Conservation (phyloP, 306 rosid species). For the Echinosophora koreensis region DNA sequence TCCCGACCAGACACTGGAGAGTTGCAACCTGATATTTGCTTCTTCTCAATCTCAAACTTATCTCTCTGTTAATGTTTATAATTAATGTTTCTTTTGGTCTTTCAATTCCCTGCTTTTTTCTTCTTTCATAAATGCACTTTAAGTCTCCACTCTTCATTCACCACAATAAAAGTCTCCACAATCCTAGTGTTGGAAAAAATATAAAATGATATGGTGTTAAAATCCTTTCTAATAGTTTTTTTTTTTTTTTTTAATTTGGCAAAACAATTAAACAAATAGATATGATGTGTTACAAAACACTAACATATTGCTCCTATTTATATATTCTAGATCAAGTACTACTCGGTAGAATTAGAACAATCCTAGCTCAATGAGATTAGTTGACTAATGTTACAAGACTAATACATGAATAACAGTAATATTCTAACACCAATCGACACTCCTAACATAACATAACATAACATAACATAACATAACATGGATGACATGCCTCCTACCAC, state of each 20-base stretch:
- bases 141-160: too few species aligned
- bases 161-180: too few species aligned
- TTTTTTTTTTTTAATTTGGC: not conserved
- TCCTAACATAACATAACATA: not conserved
- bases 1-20: not conserved
- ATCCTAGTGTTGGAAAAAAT: not conserved
- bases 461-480: not conserved
- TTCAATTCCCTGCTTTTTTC: not conserved
- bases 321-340: not conserved
- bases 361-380: not conserved
- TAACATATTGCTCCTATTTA: not conserved
- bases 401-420: not conserved
- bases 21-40: not conserved
- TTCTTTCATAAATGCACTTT: not conserved
- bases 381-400: not conserved
- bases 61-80: not conserved
- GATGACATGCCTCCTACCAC: conserved; percentile 10
- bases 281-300: not conserved
- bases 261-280: not conserved
- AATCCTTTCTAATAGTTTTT: not conserved
- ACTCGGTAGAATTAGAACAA: not conserved
- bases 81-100: not conserved
- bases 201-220: not conserved
- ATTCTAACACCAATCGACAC: conserved; percentile 1
- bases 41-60: not conserved